These are phyloP conservation scores for Ilex aquifolium DNA, from an alignment of 257 asterid genomes.

Conservation along the genomic window DNA sequence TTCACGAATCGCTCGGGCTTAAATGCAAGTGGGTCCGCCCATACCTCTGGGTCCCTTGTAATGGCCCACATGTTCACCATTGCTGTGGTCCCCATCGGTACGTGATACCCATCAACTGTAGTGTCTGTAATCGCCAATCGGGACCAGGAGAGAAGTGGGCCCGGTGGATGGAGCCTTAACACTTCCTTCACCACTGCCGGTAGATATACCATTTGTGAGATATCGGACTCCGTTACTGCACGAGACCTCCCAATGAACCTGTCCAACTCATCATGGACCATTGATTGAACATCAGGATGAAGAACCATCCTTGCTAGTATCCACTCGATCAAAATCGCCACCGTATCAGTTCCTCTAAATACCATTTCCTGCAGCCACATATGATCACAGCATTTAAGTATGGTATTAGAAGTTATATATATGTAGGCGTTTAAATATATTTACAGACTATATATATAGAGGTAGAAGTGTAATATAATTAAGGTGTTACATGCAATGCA, in stretches of 20 bases:
- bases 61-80: slow-evolving; percentile 97
- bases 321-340: slow-evolving; percentile 30
- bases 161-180: slow-evolving; percentile 76
- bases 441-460: too few relatives aligned
- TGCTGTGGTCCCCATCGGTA: slow-evolving; percentile 72
- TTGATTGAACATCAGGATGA: slow-evolving; percentile 21
- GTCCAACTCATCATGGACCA: slow-evolving; percentile 21
- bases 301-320: slow-evolving; percentile 23
- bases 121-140: slow-evolving; percentile 61
- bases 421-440: too few relatives aligned
- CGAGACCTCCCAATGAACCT: background rate
- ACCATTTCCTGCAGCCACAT: slow-evolving; percentile 26
- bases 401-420: too few relatives aligned
- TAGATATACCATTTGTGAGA: slow-evolving; percentile 42
- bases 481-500: too few relatives aligned
- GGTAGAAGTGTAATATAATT: too few relatives aligned
- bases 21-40: slow-evolving; percentile 52
- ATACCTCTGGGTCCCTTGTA: slow-evolving; percentile 47
- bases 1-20: slow-evolving; percentile 57
- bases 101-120: slow-evolving; percentile 48
- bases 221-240: slow-evolving; percentile 34
- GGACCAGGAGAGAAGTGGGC: slow-evolving; percentile 88
- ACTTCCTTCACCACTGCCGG: slow-evolving; percentile 76
- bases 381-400: background rate
- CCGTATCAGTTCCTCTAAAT: slow-evolving; percentile 32